Base-by-base conservation (phyloP, 1,139 yeast species). In the Geotrichum siamense region DNA sequence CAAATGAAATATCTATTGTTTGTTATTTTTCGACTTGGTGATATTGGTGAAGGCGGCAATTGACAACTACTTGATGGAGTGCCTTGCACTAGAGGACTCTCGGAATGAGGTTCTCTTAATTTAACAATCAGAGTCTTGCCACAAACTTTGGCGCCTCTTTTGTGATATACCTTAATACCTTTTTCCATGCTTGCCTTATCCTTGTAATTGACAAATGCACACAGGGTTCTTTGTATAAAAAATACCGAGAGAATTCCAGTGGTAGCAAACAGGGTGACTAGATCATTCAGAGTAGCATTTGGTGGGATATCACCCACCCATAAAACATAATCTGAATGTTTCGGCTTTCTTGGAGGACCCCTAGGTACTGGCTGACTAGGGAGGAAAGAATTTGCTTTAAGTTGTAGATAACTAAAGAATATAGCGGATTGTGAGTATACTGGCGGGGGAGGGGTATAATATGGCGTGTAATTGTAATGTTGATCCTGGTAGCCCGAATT, bases 221-320 rank as follows among this genome's bases (percentile, higher is more conserved):
- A 67, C 16, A 59, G 59, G 3, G 70, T 64, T 13, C 63, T 53
- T 44, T 63, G 61, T 39, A 67, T 67, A 47, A 67, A 48, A 44
- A 65, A 66, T 27, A 67, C 59, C 38, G 67, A 62, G 39, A 59
- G 62, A 28, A 67, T 57, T 6, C 59, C 60, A 15, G 59, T 54
- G 17, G 67, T 59, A 5, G 68, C 70, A 50, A 67, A 67, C 32
- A 64, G 50, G 27, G 49, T 49, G 39, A 66, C 54, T 33, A 67
- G 55, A 44, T 66, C 68, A 15, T 51, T 51, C 22, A 67, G 55
- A 4, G 61, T 55, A 13, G 68, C 59, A 37, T 51, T 54, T 5
- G 56, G 53, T 8, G 71, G 68, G 13, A 67, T 52, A 44, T 67
- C 67, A 5, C 71, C 71, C 3, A 67, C 70, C 71, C 71, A 67